Evolutionary conservation across 2,329 filamentous ascomycete species (phyloP).

Genomic region (Byssothecium circinans): DNA sequence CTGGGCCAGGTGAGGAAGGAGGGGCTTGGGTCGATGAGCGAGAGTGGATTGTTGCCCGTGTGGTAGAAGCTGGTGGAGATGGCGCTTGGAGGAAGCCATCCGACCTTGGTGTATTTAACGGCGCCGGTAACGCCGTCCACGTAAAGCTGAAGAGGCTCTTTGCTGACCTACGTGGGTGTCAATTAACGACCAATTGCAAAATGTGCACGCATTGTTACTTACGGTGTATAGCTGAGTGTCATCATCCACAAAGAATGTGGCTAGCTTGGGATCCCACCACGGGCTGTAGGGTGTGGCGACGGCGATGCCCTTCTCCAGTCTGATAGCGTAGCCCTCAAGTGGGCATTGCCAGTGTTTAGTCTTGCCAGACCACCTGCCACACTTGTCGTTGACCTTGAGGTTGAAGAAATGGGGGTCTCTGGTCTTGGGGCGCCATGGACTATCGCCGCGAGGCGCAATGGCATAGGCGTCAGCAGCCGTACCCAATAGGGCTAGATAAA

Average conservation of each 20-base stretch:
- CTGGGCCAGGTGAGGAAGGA: conserved; percentile 33
- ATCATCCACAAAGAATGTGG: conserved; percentile 33
- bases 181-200: conserved; percentile 2
- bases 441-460: conserved; percentile 7
- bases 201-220: conserved; percentile 6
- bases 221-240: conserved; percentile 33
- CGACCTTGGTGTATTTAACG: conserved; percentile 28
- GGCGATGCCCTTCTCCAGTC: conserved; percentile 27
- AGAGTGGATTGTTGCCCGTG: conserved; percentile 31
- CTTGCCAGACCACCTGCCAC: background rate
- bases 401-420: conserved; percentile 29
- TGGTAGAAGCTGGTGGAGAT: conserved; percentile 29
- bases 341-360: conserved; percentile 7
- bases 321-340: conserved; percentile 24
- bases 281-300: conserved; percentile 36
- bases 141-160: conserved; percentile 31
- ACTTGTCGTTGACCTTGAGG: conserved; percentile 21
- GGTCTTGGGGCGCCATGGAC: conserved; percentile 28
- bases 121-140: conserved; percentile 24
- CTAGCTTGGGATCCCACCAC: conserved; percentile 28
- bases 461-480: conserved; percentile 19
- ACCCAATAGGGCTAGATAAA: conserved; percentile 18
- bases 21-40: conserved; percentile 21
- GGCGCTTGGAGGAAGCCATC: conserved; percentile 26
- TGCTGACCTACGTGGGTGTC: conserved; percentile 26